phyloP scores from a whole-genome alignment of 768 basidiomycete species.

The Podaxis sp. region DNA sequence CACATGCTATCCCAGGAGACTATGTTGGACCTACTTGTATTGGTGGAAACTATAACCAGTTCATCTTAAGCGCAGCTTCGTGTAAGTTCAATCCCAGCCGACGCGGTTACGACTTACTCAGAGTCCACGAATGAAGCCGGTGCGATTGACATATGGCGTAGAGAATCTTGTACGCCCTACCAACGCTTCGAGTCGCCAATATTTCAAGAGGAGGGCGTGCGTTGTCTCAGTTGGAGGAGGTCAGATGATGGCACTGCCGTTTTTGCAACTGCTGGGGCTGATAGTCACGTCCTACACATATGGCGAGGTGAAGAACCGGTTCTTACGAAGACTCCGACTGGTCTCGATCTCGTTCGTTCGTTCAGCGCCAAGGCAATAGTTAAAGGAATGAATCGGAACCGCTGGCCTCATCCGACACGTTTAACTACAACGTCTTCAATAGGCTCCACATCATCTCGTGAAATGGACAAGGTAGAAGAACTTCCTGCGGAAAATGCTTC shows the following conservation, averaged over 20 bases:
- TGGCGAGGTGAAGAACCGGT: conserved; percentile 11
- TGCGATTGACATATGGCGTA: conserved; percentile 9
- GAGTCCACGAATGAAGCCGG: neutral
- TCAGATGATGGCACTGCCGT: neutral
- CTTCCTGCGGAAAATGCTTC: neutral
- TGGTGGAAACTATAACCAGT: conserved; percentile 8
- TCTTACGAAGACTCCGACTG: neutral
- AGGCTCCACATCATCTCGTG: neutral
- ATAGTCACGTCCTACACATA: neutral
- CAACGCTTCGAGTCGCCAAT: conserved; percentile 10
- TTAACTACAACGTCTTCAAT: neutral
- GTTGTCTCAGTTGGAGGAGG: conserved; percentile 11
- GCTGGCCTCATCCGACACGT: neutral
- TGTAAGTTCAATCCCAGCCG: neutral
- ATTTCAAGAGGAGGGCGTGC: conserved; percentile 1
- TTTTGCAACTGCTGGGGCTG: conserved; percentile 8
- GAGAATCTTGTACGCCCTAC: conserved; percentile 5
- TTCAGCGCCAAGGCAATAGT: neutral
- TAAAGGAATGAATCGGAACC: neutral
- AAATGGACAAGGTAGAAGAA: neutral
- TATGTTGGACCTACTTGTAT: conserved; percentile 8
- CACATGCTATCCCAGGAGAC: neutral
- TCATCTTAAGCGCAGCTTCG: conserved; percentile 8
- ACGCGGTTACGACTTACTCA: neutral
- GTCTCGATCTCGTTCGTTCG: neutral